These are phyloP conservation scores for Streptanthus diversifolius DNA, from an alignment of 345 rosid genomes.

Conservation along the genomic window DNA sequence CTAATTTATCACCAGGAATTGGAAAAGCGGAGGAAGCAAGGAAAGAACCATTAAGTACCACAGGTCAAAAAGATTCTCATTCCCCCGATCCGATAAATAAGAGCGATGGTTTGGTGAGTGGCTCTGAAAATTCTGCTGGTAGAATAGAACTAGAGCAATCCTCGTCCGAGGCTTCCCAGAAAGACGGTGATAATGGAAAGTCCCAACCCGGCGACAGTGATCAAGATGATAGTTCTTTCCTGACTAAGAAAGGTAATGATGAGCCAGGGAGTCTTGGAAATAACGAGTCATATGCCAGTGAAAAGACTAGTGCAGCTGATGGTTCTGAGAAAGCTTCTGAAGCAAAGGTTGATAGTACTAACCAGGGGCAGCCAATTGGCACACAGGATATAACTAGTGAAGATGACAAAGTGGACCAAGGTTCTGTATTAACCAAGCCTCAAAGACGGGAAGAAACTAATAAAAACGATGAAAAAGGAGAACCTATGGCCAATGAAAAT, in stretches of 20 bases:
- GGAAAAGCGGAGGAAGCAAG: conserved; percentile 40
- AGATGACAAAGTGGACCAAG: conserved; percentile 40
- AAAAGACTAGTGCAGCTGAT: conserved; percentile 40
- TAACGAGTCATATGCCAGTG: conserved; percentile 37
- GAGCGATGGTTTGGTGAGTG: conserved; percentile 40
- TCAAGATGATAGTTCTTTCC: conserved; percentile 39
- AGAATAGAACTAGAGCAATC: conserved; percentile 38
- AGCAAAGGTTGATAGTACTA: conserved; percentile 29
- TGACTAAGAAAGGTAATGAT: conserved; percentile 33
- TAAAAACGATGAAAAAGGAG: conserved; percentile 46
- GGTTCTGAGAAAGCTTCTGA: conserved; percentile 41
- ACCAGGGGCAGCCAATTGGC: conserved; percentile 37
- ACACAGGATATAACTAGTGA: conserved; percentile 36
- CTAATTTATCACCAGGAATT: conserved; percentile 37
- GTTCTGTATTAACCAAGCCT: conserved; percentile 33
- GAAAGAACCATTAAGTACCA: conserved; percentile 37
- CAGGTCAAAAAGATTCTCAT: conserved; percentile 32
- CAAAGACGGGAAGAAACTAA: conserved; percentile 40
- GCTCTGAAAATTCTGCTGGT: conserved; percentile 36
- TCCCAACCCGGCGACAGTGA: conserved; percentile 31
- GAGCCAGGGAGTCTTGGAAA: conserved; percentile 43
- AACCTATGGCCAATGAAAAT: conserved; percentile 36
- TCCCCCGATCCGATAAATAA: conserved; percentile 43
- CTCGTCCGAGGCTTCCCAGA: conserved; percentile 40
- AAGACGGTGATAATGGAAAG: conserved; percentile 38